phyloP scores from a whole-genome alignment of 2,329 filamentous ascomycete genomes.

The Aspergillus japonicus region DNA sequence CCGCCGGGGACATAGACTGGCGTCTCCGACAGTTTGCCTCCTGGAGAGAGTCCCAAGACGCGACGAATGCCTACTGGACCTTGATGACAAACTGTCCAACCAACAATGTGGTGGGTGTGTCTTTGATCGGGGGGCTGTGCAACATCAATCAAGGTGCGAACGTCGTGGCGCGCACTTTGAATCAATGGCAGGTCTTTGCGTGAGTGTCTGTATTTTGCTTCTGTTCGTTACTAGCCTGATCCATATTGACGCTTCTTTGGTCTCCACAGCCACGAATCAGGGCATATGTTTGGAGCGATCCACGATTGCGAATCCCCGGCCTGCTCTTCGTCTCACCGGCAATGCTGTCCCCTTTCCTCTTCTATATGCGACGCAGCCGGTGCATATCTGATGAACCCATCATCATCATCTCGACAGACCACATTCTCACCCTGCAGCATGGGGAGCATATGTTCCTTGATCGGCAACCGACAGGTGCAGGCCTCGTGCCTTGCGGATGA shows the following conservation, averaged over 20 bases:
- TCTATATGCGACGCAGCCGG: slow-evolving; percentile 67
- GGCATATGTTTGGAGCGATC: slow-evolving; percentile 90
- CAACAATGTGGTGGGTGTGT: slow-evolving; percentile 78
- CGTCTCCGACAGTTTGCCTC: slow-evolving; percentile 68
- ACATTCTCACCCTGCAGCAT: slow-evolving; percentile 80
- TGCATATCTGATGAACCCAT: slow-evolving; percentile 58
- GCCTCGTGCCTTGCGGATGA: slow-evolving; percentile 69
- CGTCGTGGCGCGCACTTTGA: slow-evolving; percentile 77
- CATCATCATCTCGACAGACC: slow-evolving; percentile 65
- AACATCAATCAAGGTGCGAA: slow-evolving; percentile 56
- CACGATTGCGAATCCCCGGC: slow-evolving; percentile 53
- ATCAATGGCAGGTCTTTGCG: slow-evolving; percentile 92
- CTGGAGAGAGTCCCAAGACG: slow-evolving; percentile 72
- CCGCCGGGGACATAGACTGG: slow-evolving; percentile 18
- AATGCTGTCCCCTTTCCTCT: slow-evolving; percentile 74
- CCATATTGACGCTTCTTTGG: no score
- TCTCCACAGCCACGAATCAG: slow-evolving; percentile 66
- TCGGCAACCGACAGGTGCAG: slow-evolving; percentile 69
- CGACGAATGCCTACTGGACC: slow-evolving; percentile 89
- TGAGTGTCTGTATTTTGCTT: slow-evolving; percentile 11
- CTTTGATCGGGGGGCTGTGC: slow-evolving; percentile 78
- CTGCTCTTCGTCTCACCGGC: slow-evolving; percentile 46
- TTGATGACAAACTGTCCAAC: slow-evolving; percentile 78
- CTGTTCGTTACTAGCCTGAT: neutral
- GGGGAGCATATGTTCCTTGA: slow-evolving; percentile 82